phyloP scores from a whole-genome alignment of 1,139 yeast genomes.

The Petasospora fabianii region DNA sequence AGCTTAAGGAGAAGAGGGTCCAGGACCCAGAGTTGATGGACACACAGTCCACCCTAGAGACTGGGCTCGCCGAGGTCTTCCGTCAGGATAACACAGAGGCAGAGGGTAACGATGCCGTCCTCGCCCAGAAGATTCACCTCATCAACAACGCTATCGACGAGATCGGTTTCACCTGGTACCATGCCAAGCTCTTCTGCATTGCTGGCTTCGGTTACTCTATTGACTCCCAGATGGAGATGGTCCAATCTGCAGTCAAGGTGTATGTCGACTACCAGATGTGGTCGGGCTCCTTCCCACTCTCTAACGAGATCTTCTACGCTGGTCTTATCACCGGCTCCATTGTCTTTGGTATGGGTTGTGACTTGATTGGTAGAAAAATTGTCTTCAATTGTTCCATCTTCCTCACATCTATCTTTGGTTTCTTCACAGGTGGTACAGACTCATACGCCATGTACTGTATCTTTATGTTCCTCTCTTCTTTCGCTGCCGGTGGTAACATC shows the following conservation, averaged over 20 bases:
- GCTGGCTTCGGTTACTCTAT: constrained; percentile 66
- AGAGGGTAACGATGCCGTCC: constrained; percentile 27
- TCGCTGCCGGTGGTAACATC: constrained; percentile 58
- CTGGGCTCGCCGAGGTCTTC: constrained; percentile 6
- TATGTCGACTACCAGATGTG: constrained; percentile 43
- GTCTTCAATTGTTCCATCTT: constrained; percentile 55
- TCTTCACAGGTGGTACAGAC: constrained; percentile 49
- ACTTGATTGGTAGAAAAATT: constrained; percentile 52
- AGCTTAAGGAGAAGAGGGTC: constrained; percentile 4
- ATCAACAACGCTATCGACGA: constrained; percentile 46
- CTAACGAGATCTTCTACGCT: constrained; percentile 32
- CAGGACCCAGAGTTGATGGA: constrained; percentile 7
- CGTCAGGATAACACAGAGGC: constrained; percentile 10
- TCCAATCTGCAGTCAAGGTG: constrained; percentile 42
- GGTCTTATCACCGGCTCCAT: constrained; percentile 55
- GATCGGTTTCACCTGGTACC: constrained; percentile 46
- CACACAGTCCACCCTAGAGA: constrained; percentile 10
- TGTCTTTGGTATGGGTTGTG: constrained; percentile 57
- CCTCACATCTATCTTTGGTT: constrained; percentile 47
- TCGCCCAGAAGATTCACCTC: constrained; percentile 37
- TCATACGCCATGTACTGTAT: constrained; percentile 43
- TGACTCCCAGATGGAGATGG: constrained; percentile 52
- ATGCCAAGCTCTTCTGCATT: constrained; percentile 40
- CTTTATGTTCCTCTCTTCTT: constrained; percentile 43
- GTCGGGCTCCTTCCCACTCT: constrained; percentile 29